Conservation (phyloP, 495 filamentous ascomycete species). For the Penicillium cataractarum region DNA sequence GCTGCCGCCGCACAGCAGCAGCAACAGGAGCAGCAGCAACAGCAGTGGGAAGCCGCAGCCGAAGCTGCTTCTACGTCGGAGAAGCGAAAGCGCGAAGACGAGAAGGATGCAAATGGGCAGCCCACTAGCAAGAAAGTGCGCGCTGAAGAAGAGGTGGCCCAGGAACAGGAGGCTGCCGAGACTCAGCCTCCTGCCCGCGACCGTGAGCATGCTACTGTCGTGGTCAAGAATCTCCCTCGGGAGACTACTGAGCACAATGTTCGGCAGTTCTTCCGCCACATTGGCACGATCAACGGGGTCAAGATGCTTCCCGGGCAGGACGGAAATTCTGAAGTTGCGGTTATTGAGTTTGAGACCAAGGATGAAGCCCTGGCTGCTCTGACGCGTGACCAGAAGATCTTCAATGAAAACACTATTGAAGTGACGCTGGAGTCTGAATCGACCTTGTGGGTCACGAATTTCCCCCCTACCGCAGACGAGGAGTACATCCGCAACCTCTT, state of each 20-base stretch:
- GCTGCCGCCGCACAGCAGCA: conserved; percentile 52
- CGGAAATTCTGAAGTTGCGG: conserved; percentile 63
- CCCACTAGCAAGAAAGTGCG: conserved; percentile 61
- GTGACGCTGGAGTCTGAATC: conserved; percentile 72
- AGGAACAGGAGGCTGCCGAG: conserved; percentile 32
- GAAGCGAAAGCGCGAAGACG: conserved; percentile 76
- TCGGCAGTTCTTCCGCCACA: conserved; percentile 86
- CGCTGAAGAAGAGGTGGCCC: conserved; percentile 47
- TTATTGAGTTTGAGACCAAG: conserved; percentile 80
- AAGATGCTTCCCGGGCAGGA: conserved; percentile 62
- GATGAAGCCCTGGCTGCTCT: conserved; percentile 83
- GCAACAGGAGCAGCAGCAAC: conserved; percentile 24
- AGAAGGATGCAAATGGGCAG: conserved; percentile 45
- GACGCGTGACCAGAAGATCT: conserved; percentile 73
- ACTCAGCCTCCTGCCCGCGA: conserved; percentile 67
- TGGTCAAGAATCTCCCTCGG: conserved; percentile 73
- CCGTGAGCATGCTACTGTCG: conserved; percentile 83
- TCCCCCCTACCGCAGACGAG: conserved; percentile 83
- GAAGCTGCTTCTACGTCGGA: conserved; percentile 38
- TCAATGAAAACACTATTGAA: conserved; percentile 69
- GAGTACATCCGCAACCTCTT: conserved; percentile 77
- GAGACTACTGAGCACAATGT: conserved; percentile 71
- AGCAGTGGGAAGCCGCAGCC: conserved; percentile 27
- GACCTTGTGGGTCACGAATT: conserved; percentile 90
- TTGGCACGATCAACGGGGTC: conserved; percentile 77